phyloP scores from a whole-genome alignment of 805 yeast species.

The Candida arabinofermentans region DNA sequence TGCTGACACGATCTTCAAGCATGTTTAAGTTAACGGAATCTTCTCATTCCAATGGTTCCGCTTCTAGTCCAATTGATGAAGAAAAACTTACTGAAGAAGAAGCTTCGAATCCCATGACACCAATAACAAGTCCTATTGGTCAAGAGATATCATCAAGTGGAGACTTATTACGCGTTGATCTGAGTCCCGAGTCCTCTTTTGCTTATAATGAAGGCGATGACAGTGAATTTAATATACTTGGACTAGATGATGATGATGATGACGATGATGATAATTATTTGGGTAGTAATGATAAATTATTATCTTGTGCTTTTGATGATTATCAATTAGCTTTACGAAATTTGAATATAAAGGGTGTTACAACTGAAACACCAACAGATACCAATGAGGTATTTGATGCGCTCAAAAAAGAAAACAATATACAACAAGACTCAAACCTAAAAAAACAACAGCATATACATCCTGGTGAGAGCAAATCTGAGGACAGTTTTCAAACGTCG shows the following conservation, averaged over 20 bases:
- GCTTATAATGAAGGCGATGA: slow-evolving; percentile 5
- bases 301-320: slow-evolving; percentile 23
- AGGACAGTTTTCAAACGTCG: no score
- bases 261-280: slow-evolving; percentile 6
- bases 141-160: slow-evolving; percentile 1
- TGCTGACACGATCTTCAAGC: neutral
- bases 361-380: no score
- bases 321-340: slow-evolving; percentile 19
- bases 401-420: no score
- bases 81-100: neutral
- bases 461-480: neutral
- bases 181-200: slow-evolving; percentile 1
- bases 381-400: no score
- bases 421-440: neutral
- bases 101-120: no score
- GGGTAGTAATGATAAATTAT: slow-evolving; percentile 5
- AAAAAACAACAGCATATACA: neutral
- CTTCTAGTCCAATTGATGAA: neutral
- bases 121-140: neutral
- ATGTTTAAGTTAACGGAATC: neutral
- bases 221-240: neutral
- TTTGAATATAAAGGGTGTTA: slow-evolving; percentile 2
- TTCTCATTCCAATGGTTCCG: neutral
- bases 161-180: slow-evolving; percentile 4
- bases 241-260: neutral